Evolutionary conservation across 768 basidiomycete species (phyloP), one percentile per base, ranked within the genome.

Genomic region (Calvatia gigantea): DNA sequence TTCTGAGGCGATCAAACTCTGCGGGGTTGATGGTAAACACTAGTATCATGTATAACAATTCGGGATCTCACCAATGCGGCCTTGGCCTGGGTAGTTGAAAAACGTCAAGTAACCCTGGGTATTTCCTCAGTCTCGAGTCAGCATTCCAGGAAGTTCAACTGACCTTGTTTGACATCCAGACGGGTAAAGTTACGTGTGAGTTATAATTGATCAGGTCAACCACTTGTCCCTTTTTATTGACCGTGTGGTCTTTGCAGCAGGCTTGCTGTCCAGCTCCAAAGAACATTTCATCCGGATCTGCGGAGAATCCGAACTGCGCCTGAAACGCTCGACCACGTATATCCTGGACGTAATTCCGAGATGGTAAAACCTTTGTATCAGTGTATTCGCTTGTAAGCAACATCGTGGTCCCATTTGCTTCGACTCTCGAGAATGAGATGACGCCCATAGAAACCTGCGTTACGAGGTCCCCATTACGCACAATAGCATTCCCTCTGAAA

Each of bases 141-240:
- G 21, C 25, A n/a, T 23, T 5, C n/a, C 29, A 21, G 21, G 4
- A 21, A 15, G 27, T 14, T 19, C 33, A 17, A 49, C 50, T 5
- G 27, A 67, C 70, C 62, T 71, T 73, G 63, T 69, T 70, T 11
- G 72, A 72, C 70, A 72, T 73, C 52, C 69, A 70, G 23, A 73
- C 61, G 2, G 72, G 72, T 9, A 73, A 44, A 9, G 70, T 65
- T 17, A 70, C 68, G 56, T 71, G 69, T 2, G 70, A 71, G 50
- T 73, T 72, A 52, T 62, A 73, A 46, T 72, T 72, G 31, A 71
- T 66, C 17, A 73, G 52, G 55, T 73, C 72, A 15, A 72, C 64
- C n/a, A 69, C 67, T 48, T 74, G 70, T 2, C 70, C 68, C 62
- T 73, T 73, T 64, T 73, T 71, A 56, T 73, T 73, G 2, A 74